Evolutionary conservation across 2,329 filamentous ascomycete genomes (phyloP).

Genomic region (Arthroderma uncinatum): DNA sequence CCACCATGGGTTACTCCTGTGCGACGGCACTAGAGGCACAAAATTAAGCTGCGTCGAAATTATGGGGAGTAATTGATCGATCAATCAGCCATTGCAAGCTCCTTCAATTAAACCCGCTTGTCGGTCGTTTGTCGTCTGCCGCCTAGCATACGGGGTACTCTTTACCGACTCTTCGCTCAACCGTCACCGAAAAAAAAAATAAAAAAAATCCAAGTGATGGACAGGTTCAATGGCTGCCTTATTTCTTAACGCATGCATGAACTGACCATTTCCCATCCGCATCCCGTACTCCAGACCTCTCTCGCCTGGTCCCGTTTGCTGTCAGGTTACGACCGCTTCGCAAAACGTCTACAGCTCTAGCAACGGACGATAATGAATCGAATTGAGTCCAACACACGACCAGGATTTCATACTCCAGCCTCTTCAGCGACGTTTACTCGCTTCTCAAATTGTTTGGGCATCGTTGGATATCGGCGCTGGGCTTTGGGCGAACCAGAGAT

Average conservation of each 20-base stretch:
- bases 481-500: neutral
- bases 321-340: neutral
- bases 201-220: neutral
- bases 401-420: neutral
- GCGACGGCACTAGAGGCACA: neutral
- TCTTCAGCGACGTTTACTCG: neutral
- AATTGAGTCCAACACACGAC: conserved; percentile 4
- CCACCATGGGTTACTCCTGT: neutral
- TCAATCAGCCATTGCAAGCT: neutral
- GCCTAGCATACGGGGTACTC: neutral
- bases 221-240: conserved; percentile 1
- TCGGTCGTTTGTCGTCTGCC: neutral
- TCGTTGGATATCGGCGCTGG: neutral
- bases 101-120: neutral
- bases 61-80: conserved; percentile 4
- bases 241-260: neutral
- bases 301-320: neutral
- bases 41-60: neutral
- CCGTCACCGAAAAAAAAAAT: neutral
- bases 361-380: conserved; percentile 3
- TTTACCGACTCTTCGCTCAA: neutral
- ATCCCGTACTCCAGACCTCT: neutral
- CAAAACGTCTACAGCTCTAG: neutral
- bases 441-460: neutral
- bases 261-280: neutral